These are phyloP conservation scores for Boechera retrofracta DNA, from an alignment of 345 rosid species.

Conservation along the genomic window DNA sequence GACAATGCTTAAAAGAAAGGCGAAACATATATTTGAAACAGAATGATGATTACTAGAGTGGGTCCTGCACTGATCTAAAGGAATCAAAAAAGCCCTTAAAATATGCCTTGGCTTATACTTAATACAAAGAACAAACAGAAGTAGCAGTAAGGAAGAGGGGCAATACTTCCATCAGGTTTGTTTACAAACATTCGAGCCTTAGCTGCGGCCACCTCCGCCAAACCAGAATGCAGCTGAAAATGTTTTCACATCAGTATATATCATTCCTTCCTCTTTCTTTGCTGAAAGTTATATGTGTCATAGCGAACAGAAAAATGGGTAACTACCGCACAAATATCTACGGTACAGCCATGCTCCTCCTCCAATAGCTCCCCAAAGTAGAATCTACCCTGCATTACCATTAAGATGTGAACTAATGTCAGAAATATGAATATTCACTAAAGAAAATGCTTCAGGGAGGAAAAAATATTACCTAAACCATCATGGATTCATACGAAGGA, in stretches of 20 bases:
- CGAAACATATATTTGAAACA: conserved; percentile 8
- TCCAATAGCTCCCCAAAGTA: conserved; percentile 81
- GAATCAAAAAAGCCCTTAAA: conserved; percentile 1
- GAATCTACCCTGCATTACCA: conserved; percentile 80
- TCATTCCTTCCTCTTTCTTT: conserved; percentile 6
- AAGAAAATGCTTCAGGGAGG: neutral
- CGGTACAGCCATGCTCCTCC: conserved; percentile 74
- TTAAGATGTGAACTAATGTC: conserved; percentile 20
- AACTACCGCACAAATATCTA: conserved; percentile 68
- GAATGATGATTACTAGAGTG: neutral
- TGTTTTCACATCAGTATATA: conserved; percentile 33
- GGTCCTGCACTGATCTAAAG: conserved; percentile 9
- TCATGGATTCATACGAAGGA: neutral
- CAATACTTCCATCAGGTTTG: conserved; percentile 95
- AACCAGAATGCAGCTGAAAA: conserved; percentile 85
- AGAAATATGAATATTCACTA: conserved; percentile 18
- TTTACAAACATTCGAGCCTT: conserved; percentile 93
- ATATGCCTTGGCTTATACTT: conserved; percentile 14
- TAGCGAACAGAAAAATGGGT: conserved; percentile 27
- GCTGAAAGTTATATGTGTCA: conserved; percentile 25
- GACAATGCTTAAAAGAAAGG: neutral
- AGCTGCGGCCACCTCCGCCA: conserved; percentile 97
- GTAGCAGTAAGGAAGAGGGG: conserved; percentile 23
- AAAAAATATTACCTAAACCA: conserved; percentile 3
- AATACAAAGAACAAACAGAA: conserved; percentile 9